Percentiles rank a stretch among this genome's conserved stretches.
Evolutionary conservation across 192 early-diverging fungal genomes (phyloP).

Genomic region (Mortierella hygrophila): DNA sequence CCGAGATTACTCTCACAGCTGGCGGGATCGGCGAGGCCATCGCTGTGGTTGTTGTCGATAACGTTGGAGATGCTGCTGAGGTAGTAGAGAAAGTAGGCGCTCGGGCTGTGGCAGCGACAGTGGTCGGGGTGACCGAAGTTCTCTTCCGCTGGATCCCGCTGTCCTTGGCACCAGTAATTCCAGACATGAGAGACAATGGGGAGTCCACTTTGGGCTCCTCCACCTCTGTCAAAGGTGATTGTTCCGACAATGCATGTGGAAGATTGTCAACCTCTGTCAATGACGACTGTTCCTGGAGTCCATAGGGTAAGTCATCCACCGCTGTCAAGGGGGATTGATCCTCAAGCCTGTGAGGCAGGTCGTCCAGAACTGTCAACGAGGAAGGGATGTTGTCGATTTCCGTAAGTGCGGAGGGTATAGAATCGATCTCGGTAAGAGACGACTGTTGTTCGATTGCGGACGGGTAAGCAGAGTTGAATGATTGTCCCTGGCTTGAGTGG

Average conservation of each 20-base stretch:
- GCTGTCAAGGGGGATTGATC: constrained; percentile 38
- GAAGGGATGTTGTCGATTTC: constrained; percentile 38
- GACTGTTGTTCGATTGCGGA: constrained; percentile 42
- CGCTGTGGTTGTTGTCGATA: not conserved
- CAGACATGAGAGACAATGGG: not conserved
- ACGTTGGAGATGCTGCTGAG: not conserved
- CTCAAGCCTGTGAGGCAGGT: constrained; percentile 30
- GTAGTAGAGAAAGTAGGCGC: constrained; percentile 11
- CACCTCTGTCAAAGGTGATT: constrained; percentile 31
- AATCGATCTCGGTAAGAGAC: constrained; percentile 37
- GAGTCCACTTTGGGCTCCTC: not conserved
- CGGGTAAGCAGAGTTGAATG: not conserved
- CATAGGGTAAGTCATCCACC: constrained; percentile 36
- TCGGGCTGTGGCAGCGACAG: not conserved
- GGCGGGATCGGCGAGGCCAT: not conserved
- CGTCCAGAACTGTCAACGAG: constrained; percentile 31
- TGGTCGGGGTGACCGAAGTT: not conserved
- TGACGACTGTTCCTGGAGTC: constrained; percentile 37
- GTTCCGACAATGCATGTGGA: constrained; percentile 26
- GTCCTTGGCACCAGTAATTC: not conserved
- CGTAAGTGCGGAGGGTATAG: constrained; percentile 30
- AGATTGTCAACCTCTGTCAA: constrained; percentile 40
- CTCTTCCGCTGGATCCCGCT: not conserved
- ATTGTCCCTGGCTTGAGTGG: not conserved
- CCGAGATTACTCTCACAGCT: not conserved